Conservation (phyloP, 2,329 filamentous ascomycete species). For the Epichloe amarillans region DNA sequence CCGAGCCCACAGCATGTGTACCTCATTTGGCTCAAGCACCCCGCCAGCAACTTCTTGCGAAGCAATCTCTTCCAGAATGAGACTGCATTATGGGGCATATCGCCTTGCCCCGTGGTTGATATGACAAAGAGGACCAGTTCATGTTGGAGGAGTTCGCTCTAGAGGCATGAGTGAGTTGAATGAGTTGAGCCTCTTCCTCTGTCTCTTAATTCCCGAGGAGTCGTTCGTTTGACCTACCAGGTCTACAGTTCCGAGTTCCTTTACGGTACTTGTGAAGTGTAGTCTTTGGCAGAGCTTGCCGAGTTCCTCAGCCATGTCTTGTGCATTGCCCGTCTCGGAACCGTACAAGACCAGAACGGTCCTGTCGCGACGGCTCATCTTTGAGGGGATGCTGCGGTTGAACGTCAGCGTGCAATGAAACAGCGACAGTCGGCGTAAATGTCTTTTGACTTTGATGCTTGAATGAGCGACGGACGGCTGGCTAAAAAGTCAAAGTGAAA, state of each 20-base stretch:
- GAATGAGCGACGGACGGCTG: no score
- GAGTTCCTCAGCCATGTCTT: constrained; percentile 81
- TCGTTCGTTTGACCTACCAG: constrained; percentile 42
- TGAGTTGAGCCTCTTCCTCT: neutral
- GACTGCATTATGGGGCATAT: constrained; percentile 72
- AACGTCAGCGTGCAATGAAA: no score
- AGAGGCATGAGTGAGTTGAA: neutral
- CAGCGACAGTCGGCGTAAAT: no score
- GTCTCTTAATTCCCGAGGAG: neutral
- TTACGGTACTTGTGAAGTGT: constrained; percentile 62
- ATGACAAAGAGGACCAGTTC: constrained; percentile 63
- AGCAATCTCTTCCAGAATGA: constrained; percentile 77
- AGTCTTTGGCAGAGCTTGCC: constrained; percentile 61
- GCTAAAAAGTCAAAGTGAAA: no score
- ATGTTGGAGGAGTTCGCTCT: constrained; percentile 38
- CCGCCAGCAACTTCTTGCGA: constrained; percentile 60
- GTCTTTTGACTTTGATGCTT: no score
- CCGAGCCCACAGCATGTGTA: constrained; percentile 87
- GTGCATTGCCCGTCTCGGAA: constrained; percentile 87
- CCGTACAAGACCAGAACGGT: constrained; percentile 68
- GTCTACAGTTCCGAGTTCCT: constrained; percentile 63
- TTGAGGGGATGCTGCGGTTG: neutral
- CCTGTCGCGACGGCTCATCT: constrained; percentile 19
- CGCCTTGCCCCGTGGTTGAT: constrained; percentile 90
- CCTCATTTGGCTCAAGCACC: constrained; percentile 51